Evolutionary conservation across 2,329 filamentous ascomycete species (phyloP).

Genomic region (Fusarium decemcellulare): DNA sequence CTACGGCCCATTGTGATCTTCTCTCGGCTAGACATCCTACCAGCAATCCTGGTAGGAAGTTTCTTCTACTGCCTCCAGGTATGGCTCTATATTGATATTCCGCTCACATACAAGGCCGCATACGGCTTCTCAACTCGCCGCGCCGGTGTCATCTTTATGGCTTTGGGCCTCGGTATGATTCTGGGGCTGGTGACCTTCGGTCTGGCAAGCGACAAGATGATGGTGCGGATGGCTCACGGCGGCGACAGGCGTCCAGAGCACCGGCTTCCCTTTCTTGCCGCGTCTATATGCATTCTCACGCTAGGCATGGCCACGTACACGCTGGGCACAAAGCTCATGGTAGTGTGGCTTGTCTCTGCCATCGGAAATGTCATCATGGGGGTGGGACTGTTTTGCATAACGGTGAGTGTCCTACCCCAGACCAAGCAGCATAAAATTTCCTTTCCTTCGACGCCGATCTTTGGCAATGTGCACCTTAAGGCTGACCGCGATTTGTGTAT

Average conservation of each 20-base stretch:
- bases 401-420: not conserved
- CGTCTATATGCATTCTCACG: not conserved
- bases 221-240: not conserved
- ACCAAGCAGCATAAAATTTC: not conserved
- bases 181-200: not conserved
- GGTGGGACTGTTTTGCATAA: not conserved
- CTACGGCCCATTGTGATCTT: not conserved
- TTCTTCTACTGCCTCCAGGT: not conserved
- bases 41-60: not conserved
- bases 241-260: not conserved
- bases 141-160: not conserved
- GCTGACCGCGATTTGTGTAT: not conserved
- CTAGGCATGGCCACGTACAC: not conserved
- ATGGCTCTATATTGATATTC: not conserved
- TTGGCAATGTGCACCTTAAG: not conserved
- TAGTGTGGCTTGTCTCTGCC: not conserved
- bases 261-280: not conserved
- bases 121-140: not conserved
- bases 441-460: not conserved
- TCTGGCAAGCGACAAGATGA: not conserved
- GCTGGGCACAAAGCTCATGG: not conserved
- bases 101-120: not conserved
- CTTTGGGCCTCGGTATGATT: not conserved
- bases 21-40: not conserved
- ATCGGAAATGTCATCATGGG: not conserved